Evolutionary conservation across 768 basidiomycete species (phyloP).

Genomic region (Suillus sp.): DNA sequence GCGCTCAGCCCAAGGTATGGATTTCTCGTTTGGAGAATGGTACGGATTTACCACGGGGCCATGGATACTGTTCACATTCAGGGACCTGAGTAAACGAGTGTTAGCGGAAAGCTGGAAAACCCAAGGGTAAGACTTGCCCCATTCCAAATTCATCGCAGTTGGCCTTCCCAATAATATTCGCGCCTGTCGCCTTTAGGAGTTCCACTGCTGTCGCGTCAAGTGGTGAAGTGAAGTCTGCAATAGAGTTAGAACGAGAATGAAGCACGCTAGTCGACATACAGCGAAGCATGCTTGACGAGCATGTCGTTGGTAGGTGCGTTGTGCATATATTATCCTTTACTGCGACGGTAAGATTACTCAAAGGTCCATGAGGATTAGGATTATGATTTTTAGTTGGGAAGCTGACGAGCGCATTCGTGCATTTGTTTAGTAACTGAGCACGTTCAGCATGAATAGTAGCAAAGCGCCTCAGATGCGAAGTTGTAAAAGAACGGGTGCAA

Average conservation of each 20-base stretch:
- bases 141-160: conserved; percentile 99
- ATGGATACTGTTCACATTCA: conserved; percentile 72
- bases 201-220: conserved; percentile 86
- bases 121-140: conserved; percentile 60
- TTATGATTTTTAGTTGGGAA: neutral
- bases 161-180: conserved; percentile 80
- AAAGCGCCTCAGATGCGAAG: neutral
- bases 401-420: conserved; percentile 8
- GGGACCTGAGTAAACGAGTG: conserved; percentile 52
- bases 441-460: neutral
- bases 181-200: conserved; percentile 60
- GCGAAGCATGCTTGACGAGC: conserved; percentile 74
- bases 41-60: conserved; percentile 84
- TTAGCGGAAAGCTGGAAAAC: neutral
- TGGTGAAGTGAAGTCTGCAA: conserved; percentile 70
- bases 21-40: conserved; percentile 25
- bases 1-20: conserved; percentile 27
- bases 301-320: conserved; percentile 62
- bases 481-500: neutral
- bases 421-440: neutral
- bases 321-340: conserved; percentile 92
- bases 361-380: conserved; percentile 23
- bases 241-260: neutral
- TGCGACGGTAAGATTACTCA: conserved; percentile 56
- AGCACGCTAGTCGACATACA: conserved; percentile 40